Base-by-base conservation (phyloP, 2,329 filamentous ascomycete species). In the Claviceps fusiformis region DNA sequence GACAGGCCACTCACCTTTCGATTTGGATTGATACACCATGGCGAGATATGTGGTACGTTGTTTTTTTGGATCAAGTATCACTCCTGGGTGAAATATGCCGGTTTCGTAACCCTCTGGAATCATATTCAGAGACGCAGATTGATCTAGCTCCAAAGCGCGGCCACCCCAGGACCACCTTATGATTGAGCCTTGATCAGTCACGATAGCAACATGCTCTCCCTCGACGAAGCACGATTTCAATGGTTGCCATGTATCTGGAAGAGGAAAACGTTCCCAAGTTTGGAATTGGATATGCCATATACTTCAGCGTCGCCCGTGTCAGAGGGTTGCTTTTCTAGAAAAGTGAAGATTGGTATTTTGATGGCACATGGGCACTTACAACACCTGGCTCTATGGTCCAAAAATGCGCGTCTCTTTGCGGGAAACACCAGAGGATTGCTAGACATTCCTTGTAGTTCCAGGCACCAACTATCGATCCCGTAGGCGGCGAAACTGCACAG, bases 131-230 rank as follows among this genome's bases (percentile, higher is more conserved):
- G n/a, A 8, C 7, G 15, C 24, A 11, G 50, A 47, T n/a, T 45
- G 29, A 33, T 62, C 56, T 2, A 67, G 52, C 13, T 64, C 59
- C 0, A 45, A 47, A 1, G 60, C 56, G 3, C 50, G 57, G 2
- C 59, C 62, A 1, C 50, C 55, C 62, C 63, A 66, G 3, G 45
- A 45, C 54, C 62, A 67, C 17, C 56, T 15, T 33, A 66, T 37
- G 17, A 67, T 55, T 5, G 58, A 53, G 0, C 56, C 55, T n/a
- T 59, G 57, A 10, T n/a, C 51, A 0, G 63, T 63, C 9, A 63
- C 59, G n/a, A 63, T 53, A 1, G 56, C 62, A 1, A 60, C 56
- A 10, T 54, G 57, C 17, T 62, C 60, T 1, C 55, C 58, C 2
- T 65, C 55, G 5, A 55, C 57, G 51, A 57, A 63, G 35, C 57